phyloP scores from a whole-genome alignment of 176 grass and related monocot genomes.

The Oryza longistaminata region DNA sequence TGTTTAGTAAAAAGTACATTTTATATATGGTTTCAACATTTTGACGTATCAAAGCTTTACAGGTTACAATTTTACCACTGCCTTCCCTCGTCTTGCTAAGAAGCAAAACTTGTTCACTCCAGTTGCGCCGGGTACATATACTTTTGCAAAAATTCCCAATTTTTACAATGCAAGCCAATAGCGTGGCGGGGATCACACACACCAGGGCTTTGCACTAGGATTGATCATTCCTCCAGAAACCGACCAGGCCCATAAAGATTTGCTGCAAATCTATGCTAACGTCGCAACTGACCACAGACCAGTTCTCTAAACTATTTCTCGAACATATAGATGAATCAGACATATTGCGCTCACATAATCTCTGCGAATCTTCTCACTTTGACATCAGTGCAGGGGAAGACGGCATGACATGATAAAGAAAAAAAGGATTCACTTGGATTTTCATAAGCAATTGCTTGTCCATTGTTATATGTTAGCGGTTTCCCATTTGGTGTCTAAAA shows the following conservation, averaged over 20 bases:
- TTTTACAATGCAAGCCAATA: slow-evolving; percentile 25
- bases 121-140: slow-evolving; percentile 17
- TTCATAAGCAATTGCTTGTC: slow-evolving; percentile 26
- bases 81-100: background rate
- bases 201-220: background rate
- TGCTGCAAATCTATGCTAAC: slow-evolving; percentile 23
- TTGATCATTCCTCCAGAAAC: slow-evolving; percentile 4
- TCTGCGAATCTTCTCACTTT: slow-evolving; percentile 23
- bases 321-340: slow-evolving; percentile 35
- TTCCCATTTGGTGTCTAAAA: slow-evolving; percentile 51
- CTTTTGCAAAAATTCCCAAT: slow-evolving; percentile 29
- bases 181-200: background rate
- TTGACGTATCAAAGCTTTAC: slow-evolving; percentile 37
- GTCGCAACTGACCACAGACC: slow-evolving; percentile 33
- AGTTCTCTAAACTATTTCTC: slow-evolving; percentile 34
- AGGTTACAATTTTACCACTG: slow-evolving; percentile 42
- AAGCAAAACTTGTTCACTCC: slow-evolving; percentile 27
- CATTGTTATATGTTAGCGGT: slow-evolving; percentile 47
- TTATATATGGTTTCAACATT: slow-evolving; percentile 27
- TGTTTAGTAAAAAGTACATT: slow-evolving; percentile 23
- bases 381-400: slow-evolving; percentile 21
- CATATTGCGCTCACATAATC: slow-evolving; percentile 11
- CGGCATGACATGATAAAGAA: background rate
- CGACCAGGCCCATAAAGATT: background rate
- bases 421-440: slow-evolving; percentile 23